Percentiles rank a stretch among this genome's conserved stretches.
Evolutionary conservation across 139 green algal species (phyloP).

Genomic region (Coelastrella sp.): DNA sequence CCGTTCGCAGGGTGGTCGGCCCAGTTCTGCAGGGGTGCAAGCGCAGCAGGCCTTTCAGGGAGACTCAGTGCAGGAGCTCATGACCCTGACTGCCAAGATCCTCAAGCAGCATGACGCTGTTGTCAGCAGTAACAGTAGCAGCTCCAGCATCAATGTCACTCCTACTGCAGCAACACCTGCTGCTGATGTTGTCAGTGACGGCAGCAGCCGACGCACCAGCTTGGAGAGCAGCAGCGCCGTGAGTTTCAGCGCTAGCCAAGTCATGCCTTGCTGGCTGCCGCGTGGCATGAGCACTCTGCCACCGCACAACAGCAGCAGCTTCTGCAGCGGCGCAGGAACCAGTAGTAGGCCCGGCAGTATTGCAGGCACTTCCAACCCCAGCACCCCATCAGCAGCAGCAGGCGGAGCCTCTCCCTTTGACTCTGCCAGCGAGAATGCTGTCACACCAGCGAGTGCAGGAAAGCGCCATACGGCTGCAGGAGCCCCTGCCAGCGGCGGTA

Average conservation of each 20-base stretch:
- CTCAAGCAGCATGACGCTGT: background rate
- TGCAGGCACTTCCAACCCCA: background rate
- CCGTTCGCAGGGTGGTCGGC: too few relatives aligned
- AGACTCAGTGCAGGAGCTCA: constrained; percentile 5
- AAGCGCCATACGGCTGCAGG: too few relatives aligned
- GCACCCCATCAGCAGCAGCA: background rate
- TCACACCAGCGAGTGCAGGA: background rate
- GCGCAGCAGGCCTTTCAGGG: background rate
- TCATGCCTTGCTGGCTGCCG: background rate
- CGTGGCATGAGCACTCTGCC: background rate
- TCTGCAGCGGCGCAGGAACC: background rate
- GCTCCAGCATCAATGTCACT: background rate
- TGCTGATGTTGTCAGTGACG: background rate
- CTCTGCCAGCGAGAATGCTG: background rate
- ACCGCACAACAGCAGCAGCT: background rate
- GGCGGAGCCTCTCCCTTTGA: background rate
- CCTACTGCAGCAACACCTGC: background rate
- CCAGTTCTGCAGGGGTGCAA: background rate
- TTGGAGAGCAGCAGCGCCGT: background rate
- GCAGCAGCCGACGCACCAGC: background rate
- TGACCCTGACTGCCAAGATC: background rate
- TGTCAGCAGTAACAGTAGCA: background rate
- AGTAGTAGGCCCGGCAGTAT: background rate
- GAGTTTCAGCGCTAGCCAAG: background rate
- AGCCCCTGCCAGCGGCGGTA: background rate